phyloP scores from a whole-genome alignment of 257 asterid species.

The Asclepias syriaca region DNA sequence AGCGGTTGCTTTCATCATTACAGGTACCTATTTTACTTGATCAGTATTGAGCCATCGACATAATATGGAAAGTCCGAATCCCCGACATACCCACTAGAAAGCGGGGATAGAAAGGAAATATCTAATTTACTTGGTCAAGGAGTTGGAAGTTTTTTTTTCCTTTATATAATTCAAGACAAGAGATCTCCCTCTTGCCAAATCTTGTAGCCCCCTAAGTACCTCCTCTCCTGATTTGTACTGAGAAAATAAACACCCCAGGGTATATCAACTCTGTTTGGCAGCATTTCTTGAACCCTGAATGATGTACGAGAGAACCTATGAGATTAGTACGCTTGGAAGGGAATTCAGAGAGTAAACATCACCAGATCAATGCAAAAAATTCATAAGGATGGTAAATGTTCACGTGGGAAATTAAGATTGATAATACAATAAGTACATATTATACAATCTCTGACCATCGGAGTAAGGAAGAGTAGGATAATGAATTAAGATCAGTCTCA shows the following conservation, averaged over 20 bases:
- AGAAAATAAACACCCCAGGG: background rate
- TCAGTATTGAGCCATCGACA: background rate
- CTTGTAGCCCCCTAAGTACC: background rate
- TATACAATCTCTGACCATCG: background rate
- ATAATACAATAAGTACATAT: background rate
- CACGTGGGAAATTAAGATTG: background rate
- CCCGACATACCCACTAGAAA: background rate
- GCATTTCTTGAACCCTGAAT: background rate
- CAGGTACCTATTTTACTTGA: background rate
- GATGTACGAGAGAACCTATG: background rate
- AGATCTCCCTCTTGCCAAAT: background rate
- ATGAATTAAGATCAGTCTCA: background rate
- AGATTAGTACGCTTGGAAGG: background rate
- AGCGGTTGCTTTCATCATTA: background rate
- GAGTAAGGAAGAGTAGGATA: background rate
- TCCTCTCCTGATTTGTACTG: background rate
- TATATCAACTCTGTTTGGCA: background rate
- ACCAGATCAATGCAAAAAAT: background rate
- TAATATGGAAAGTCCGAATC: background rate
- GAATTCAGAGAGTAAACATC: background rate
- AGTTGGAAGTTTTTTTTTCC: background rate
- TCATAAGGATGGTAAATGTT: background rate
- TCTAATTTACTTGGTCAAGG: background rate
- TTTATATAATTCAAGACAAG: background rate
- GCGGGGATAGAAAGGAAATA: background rate